Evolutionary conservation across 2,329 filamentous ascomycete genomes (phyloP), one percentile per base, ranked within the genome.

Genomic region (Pseudogymnoascus sp.): DNA sequence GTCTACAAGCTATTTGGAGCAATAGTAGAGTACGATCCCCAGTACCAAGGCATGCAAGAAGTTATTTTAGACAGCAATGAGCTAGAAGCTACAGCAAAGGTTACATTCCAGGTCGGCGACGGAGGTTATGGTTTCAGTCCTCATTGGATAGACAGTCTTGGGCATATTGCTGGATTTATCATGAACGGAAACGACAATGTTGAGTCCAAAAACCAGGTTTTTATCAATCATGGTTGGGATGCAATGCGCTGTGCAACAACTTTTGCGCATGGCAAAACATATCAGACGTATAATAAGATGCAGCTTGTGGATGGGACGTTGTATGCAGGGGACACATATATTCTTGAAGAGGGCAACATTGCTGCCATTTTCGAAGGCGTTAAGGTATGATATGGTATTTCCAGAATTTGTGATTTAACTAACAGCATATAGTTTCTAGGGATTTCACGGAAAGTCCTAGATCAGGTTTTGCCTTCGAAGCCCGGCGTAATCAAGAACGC

Each of bases 111-210:
- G 71, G 79, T 78, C 0, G 73, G 77, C 63, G 78, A 79, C 64
- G 81, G 81, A n/a, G 77, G 70, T 16, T 85, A 79, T 72, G 74
- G 86, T 62, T 81, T 80, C 67, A 78, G 77, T 59, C 83, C 83
- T 0, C 82, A 82, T 71, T 85, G 81, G 77, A 82, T 86, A 62
- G 83, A 86, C 68, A 83, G 81, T 63, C 70, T 83, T 64, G 81
- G 81, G 64, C 83, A 86, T 66, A 79, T 86, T 63, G 83, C 83
- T 0, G 84, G 84, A 21, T 86, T 86, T 73, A 81, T 86, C 64
- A 77, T 85, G 73, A 86, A 86, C 67, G 82, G 78, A 7, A 81
- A 81, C 6, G 82, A 84, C 63, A 81, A 80, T 8, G 76, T 85
- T 12, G 79, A 83, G 66, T 82, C 82, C 5, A 77, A 78, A 11